Conservation (phyloP, 2,329 filamentous ascomycete genomes). For the Teratosphaeria destructans region DNA sequence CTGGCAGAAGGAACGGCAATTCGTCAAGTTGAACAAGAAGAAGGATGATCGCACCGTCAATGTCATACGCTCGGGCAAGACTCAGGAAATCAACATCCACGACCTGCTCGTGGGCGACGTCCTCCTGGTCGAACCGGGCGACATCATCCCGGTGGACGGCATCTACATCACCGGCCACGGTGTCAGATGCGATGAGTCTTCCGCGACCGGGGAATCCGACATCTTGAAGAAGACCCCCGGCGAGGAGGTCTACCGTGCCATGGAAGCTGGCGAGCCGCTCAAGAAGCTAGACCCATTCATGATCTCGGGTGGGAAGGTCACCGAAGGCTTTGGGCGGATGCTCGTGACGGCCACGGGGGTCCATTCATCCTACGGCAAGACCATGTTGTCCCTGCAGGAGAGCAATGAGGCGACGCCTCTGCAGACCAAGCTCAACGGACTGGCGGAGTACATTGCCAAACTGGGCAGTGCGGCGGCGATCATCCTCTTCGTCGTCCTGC, state of each 20-base stretch:
- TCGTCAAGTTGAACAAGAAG: conserved; percentile 69
- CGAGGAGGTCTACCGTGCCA: conserved; percentile 55
- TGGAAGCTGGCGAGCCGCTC: conserved; percentile 50
- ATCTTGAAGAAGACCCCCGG: conserved; percentile 56
- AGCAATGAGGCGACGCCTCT: conserved; percentile 69
- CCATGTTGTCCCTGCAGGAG: conserved; percentile 66
- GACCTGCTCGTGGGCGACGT: conserved; percentile 66
- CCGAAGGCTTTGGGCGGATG: conserved; percentile 65
- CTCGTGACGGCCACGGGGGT: conserved; percentile 64
- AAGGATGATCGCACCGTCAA: conserved; percentile 68
- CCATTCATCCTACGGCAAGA: conserved; percentile 66
- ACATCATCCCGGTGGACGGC: conserved; percentile 63
- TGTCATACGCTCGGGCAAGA: conserved; percentile 63
- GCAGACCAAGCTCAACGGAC: conserved; percentile 64
- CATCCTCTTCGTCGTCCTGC: conserved; percentile 70
- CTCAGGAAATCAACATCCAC: conserved; percentile 57
- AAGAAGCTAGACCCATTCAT: conserved; percentile 73
- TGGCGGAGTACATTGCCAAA: conserved; percentile 74
- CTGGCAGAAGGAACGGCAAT: conserved; percentile 73
- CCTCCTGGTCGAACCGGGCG: conserved; percentile 61
- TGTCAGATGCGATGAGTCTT: conserved; percentile 63
- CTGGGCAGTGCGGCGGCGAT: conserved; percentile 67
- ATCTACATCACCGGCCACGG: conserved; percentile 59
- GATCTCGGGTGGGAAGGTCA: conserved; percentile 73
- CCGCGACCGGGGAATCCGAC: conserved; percentile 66